These are phyloP conservation scores for Baorangia bicolor DNA, from an alignment of 768 basidiomycete species.

Conservation along the genomic window DNA sequence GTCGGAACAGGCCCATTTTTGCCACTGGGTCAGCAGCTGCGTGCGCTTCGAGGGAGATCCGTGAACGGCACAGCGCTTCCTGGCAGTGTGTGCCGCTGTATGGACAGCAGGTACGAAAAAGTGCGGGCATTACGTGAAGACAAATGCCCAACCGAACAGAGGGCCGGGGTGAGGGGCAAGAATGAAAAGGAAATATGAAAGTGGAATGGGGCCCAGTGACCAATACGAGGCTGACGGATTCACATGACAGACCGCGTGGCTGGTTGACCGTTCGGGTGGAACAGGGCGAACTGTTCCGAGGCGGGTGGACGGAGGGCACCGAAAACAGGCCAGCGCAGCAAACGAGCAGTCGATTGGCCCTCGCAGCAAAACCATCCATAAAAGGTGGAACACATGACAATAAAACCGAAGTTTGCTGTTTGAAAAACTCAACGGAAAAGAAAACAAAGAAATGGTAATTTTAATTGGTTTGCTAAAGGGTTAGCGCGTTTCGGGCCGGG, in stretches of 20 bases:
- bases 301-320: conserved; percentile 5
- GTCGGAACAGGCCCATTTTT: conserved; percentile 5
- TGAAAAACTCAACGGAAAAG: conserved; percentile 4
- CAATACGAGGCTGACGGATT: background rate
- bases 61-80: background rate
- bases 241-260: conserved; percentile 18
- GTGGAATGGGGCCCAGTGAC: background rate
- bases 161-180: background rate
- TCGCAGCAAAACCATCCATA: background rate
- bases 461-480: background rate
- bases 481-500: conserved; percentile 19
- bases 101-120: background rate
- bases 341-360: background rate
- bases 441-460: background rate
- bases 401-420: too few relatives aligned
- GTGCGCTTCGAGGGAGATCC: conserved; percentile 1
- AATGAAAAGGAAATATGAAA: conserved; percentile 17
- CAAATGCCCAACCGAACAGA: background rate
- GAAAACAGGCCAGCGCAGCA: background rate
- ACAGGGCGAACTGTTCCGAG: conserved; percentile 9
- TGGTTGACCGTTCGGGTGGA: background rate
- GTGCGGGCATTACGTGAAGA: conserved; percentile 7
- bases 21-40: background rate
- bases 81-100: background rate
- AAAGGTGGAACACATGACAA: too few relatives aligned